These are phyloP conservation scores for Thelonectria discophora DNA, from an alignment of 2,329 filamentous ascomycete species.

Conservation along the genomic window DNA sequence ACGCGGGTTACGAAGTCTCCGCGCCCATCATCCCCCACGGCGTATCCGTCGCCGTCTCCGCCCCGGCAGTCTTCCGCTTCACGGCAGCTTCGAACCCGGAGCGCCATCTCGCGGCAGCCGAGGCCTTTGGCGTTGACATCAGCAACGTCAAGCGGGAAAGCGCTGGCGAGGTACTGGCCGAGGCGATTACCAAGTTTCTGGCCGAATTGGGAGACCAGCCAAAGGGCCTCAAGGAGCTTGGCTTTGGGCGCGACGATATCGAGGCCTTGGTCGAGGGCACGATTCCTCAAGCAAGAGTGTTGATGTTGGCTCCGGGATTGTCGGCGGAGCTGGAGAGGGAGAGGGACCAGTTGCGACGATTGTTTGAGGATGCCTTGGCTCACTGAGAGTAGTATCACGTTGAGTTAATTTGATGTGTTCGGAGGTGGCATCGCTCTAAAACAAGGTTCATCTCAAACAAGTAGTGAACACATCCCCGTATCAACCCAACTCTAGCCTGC, in stretches of 20 bases:
- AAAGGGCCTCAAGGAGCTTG: conserved; percentile 81
- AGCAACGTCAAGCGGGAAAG: conserved; percentile 87
- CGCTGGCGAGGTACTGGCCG: conserved; percentile 86
- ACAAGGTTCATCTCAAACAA: background rate
- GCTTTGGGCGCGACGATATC: conserved; percentile 79
- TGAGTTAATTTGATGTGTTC: background rate
- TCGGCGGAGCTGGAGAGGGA: conserved; percentile 74
- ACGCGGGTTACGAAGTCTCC: conserved; percentile 83
- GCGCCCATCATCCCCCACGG: conserved; percentile 91
- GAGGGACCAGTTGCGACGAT: conserved; percentile 72
- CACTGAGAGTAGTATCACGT: conserved; percentile 38
- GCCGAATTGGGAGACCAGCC: conserved; percentile 90
- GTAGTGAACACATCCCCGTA: too few species aligned
- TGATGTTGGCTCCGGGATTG: conserved; percentile 90
- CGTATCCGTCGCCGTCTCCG: conserved; percentile 92
- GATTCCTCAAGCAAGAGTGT: conserved; percentile 86
- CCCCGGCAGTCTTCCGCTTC: conserved; percentile 93
- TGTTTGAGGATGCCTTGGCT: conserved; percentile 71
- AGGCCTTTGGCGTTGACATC: conserved; percentile 90
- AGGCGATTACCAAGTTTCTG: conserved; percentile 84
- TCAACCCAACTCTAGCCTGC: background rate
- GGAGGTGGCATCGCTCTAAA: background rate
- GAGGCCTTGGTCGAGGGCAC: conserved; percentile 92
- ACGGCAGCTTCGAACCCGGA: conserved; percentile 92
- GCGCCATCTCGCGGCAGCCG: conserved; percentile 87